Evolutionary conservation across 345 rosid species (phyloP).

Genomic region (Laguncularia racemosa): DNA sequence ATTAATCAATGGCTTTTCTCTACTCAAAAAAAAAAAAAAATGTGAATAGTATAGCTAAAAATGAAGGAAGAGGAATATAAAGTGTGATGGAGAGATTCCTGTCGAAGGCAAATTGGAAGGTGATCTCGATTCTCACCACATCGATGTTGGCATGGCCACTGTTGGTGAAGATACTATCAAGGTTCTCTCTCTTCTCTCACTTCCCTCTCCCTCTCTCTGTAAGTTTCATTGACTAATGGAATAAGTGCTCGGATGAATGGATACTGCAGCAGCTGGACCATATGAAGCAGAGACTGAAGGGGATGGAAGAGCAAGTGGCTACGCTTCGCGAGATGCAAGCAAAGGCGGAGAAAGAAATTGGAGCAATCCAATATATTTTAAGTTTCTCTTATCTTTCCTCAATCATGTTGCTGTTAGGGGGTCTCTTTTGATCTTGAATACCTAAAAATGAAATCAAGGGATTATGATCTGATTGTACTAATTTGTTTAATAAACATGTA

Average conservation of each 20-base stretch:
- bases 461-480: neutral
- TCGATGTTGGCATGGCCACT: conserved; percentile 66
- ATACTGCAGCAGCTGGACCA: conserved; percentile 74
- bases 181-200: conserved; percentile 26
- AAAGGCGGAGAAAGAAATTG: conserved; percentile 97
- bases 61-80: conserved; percentile 97
- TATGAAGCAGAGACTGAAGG: conserved; percentile 94
- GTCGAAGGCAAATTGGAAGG: conserved; percentile 74
- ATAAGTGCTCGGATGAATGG: conserved; percentile 7
- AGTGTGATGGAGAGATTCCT: conserved; percentile 96
- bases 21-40: no score
- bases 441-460: neutral
- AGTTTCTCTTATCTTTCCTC: neutral
- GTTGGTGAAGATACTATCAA: conserved; percentile 78
- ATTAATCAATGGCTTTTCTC: no score
- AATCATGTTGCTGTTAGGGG: neutral
- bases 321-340: conserved; percentile 99
- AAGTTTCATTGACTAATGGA: neutral
- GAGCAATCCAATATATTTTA: conserved; percentile 44
- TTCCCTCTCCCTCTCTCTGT: no score
- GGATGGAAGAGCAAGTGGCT: conserved; percentile 97
- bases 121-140: conserved; percentile 55
- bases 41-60: no score
- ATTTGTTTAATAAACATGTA: no score
- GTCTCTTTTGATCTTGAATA: neutral